Evolutionary conservation across 495 filamentous ascomycete species (phyloP).

Genomic region (Neurospora sp.): DNA sequence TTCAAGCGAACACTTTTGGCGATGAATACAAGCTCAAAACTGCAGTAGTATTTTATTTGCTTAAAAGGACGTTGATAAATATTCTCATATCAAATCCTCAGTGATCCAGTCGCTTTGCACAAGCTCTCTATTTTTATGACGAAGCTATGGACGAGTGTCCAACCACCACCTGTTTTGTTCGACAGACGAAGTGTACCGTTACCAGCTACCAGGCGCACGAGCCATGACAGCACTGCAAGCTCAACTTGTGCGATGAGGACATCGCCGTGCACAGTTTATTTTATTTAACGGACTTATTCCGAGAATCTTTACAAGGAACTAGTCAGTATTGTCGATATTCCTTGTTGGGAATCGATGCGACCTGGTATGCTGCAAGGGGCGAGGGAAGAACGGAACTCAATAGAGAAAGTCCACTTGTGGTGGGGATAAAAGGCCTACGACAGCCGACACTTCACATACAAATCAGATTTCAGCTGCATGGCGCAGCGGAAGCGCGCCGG

Average conservation of each 20-base stretch:
- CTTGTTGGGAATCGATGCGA: neutral
- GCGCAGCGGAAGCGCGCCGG: conserved; percentile 10
- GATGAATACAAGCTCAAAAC: neutral
- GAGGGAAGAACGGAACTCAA: neutral
- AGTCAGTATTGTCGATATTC: neutral
- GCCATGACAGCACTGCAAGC: neutral
- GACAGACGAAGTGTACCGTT: neutral
- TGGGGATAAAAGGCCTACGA: neutral
- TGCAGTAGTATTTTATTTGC: neutral
- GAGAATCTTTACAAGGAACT: too few relatives aligned
- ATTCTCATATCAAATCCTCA: neutral
- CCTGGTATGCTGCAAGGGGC: neutral
- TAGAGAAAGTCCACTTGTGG: neutral
- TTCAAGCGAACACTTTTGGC: neutral
- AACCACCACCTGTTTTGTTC: neutral
- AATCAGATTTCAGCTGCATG: conserved; percentile 2
- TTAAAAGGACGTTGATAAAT: neutral
- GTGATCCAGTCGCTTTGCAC: neutral
- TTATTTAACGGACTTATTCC: too few relatives aligned
- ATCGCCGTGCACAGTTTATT: neutral
- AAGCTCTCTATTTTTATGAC: neutral
- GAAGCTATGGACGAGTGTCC: neutral
- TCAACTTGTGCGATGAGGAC: neutral
- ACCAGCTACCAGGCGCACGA: neutral
- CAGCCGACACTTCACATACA: neutral